These are phyloP conservation scores for Amoebophrya sp. DNA, from an alignment of 169 alveolate genomes.

Conservation along the genomic window DNA sequence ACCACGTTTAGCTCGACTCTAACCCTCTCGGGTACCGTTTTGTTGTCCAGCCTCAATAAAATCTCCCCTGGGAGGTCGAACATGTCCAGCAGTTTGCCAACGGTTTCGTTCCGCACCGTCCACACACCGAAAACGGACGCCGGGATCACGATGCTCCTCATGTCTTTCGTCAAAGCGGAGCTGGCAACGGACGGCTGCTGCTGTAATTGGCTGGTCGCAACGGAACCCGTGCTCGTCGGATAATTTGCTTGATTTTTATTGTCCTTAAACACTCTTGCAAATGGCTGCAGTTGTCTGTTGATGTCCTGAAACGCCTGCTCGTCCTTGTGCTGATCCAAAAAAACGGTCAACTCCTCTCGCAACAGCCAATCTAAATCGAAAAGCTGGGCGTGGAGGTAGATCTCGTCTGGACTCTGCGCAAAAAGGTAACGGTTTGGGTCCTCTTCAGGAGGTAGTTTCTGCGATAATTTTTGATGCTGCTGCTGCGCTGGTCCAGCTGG, in stretches of 20 bases:
- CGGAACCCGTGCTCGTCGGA: neutral
- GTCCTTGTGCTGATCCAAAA: no score
- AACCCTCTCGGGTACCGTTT: neutral
- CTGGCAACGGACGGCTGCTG: neutral
- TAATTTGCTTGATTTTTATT: neutral
- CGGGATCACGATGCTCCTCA: neutral
- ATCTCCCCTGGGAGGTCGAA: neutral
- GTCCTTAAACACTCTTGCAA: neutral
- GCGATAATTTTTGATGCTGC: neutral
- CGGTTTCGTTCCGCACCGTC: neutral
- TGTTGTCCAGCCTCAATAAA: neutral
- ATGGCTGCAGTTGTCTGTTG: neutral
- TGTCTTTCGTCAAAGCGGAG: neutral
- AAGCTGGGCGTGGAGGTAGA: neutral
- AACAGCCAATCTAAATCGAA: neutral
- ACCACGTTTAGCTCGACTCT: neutral
- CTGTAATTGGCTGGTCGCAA: neutral
- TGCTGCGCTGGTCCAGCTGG: neutral
- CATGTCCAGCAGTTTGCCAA: neutral
- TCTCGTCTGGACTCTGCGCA: neutral
- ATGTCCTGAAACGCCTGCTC: no score
- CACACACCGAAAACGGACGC: neutral
- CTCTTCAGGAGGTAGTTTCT: neutral
- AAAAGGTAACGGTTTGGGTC: neutral
- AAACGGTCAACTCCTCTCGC: neutral